Percentiles rank a stretch among this genome's conserved stretches.
Evolutionary conservation across 495 filamentous ascomycete species (phyloP).

Genomic region (Neurospora sp.): DNA sequence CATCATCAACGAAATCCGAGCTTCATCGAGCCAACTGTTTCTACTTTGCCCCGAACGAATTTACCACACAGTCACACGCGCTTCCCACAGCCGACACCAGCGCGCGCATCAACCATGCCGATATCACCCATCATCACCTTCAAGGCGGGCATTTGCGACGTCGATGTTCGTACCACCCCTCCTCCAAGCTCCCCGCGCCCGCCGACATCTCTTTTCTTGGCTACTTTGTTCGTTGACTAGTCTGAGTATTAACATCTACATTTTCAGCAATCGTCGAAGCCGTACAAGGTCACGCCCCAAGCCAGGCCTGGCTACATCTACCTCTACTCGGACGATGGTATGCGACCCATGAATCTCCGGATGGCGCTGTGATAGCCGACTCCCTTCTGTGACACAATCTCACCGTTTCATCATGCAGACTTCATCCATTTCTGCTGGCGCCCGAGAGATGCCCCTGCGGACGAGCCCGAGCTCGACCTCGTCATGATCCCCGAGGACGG

Average conservation of each 20-base stretch:
- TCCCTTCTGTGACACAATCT: constrained; percentile 4
- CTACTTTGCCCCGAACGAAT: background rate
- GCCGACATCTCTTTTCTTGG: background rate
- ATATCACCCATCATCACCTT: constrained; percentile 84
- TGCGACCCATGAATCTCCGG: background rate
- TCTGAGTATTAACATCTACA: background rate
- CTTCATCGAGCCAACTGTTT: background rate
- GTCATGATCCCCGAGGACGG: constrained; percentile 87
- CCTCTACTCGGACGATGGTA: constrained; percentile 87
- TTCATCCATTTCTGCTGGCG: constrained; percentile 97
- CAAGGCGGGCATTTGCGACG: constrained; percentile 86
- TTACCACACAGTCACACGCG: background rate
- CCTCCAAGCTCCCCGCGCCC: background rate
- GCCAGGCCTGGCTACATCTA: constrained; percentile 80
- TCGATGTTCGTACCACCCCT: constrained; percentile 53
- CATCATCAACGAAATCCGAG: background rate
- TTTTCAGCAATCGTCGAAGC: constrained; percentile 44
- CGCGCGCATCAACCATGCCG: constrained; percentile 47
- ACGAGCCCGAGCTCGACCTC: constrained; percentile 68
- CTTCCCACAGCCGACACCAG: background rate
- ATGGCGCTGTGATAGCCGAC: background rate
- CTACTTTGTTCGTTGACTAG: background rate
- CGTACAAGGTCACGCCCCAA: constrained; percentile 57
- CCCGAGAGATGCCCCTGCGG: constrained; percentile 37
- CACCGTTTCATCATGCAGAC: constrained; percentile 35